Base-by-base conservation (phyloP, 305 asterid species). In the Ajuga reptans region DNA sequence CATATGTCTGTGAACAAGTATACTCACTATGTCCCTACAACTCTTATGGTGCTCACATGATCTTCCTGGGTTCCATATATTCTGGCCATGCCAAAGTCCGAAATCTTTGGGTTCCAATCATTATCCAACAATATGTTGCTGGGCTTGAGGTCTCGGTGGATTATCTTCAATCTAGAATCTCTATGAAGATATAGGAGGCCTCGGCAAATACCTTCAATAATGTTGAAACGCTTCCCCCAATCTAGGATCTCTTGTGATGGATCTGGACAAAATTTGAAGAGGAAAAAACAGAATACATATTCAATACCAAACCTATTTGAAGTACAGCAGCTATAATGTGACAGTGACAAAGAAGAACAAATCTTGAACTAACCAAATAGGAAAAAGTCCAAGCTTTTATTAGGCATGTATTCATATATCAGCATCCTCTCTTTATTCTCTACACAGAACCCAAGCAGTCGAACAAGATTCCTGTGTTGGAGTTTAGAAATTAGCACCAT, bases 31-130 rank as follows among this genome's bases (percentile, higher is more conserved):
- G 84, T 77, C 16, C 86, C 84, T 7, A 82, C 82, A 2, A 82
- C 82, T 57, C 80, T 76, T 47, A 33, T 21, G 2, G 45, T 39
- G 45, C 45, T 6, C 11, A 39, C 45, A 39, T 39, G 45, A 9
- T 39, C 10, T 39, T 39, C 82, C 24, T 71, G 56, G 54, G 68
- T 52, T 14, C 77, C 77, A n/a, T 70, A 82, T 60, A 79, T 79
- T 74, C 77, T 73, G 10, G 84, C 84, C 77, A 77, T 77, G 2
- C 82, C 86, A 68, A 82, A 82, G 42, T 82, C 86, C 6, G 86
- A 82, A 29, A 82, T 79, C 76, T 79, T 82, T 12, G 84, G 76
- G 39, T 76, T 79, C 73, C 76, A 79, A 12, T 79, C 14, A 0
- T 63, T 51, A 33, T 75, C 78, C 12, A 79, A 66, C 45, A 39